Evolutionary conservation across 2,329 filamentous ascomycete genomes (phyloP), one percentile per base, ranked within the genome.

Genomic region (Amesomyces nigricolor): DNA sequence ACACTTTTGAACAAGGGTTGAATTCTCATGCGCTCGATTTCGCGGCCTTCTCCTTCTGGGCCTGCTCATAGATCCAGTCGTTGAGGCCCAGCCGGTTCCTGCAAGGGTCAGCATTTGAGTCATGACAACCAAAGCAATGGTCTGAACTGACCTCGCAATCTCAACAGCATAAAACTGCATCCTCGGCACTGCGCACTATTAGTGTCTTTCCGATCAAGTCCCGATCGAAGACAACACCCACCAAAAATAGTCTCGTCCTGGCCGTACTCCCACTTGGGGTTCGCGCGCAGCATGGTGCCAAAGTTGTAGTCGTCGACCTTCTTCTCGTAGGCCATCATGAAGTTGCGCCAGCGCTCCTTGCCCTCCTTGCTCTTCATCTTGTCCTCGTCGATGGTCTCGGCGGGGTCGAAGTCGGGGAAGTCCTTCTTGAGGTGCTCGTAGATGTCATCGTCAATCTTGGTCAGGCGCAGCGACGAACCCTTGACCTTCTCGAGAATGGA

Each of bases 261-360:
- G 51, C 86, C 89, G 70, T 99, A 97, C 72, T 96, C 92, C 51
- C 73, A 83, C 65, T 88, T 89, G 38, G 90, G 80, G 67, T 81
- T 88, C 55, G 82, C 80, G 56, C 94, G 84, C 65, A 99, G 71
- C 81, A 99, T 91, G 35, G 94, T 96, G 54, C 94, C 94, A 72
- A 96, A 99, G 78, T 96, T 99, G 79, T 86, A 99, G 73, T 99
- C 95, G 61, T 94, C 87, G n/a, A 99, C 78, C 73, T 82, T 92
- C 73, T 95, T 91, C 75, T 97, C 91, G 71, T 96, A 99, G 60
- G 80, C 77, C 79, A 88, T 91, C 81, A 96, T 88, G 75, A 96
- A 99, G 62, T 87, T 88, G 66, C 94, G 85, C 94, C 94, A 99
- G 70, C 82, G 81, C 74, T 95, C 90, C 78, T 99, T 99, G 70